These are phyloP conservation scores for Stromatinia cepivora DNA, from an alignment of 2,329 filamentous ascomycete species.

Conservation along the genomic window DNA sequence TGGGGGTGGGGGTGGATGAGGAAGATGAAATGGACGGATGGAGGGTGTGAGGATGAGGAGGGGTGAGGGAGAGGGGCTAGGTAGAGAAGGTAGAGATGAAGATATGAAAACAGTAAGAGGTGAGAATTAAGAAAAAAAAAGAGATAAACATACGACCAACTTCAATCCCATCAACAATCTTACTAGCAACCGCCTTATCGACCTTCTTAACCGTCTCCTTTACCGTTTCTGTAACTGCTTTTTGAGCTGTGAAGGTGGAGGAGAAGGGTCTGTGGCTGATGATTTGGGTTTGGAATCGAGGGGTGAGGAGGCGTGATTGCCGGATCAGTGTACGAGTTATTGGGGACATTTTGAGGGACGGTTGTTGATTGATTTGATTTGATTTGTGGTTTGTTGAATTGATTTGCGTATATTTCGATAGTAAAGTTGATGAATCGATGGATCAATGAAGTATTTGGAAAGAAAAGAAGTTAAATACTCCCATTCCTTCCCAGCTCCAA, in stretches of 20 bases:
- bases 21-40: background rate
- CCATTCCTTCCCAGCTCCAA: no score
- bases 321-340: conserved; percentile 1
- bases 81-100: background rate
- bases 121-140: background rate
- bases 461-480: no score
- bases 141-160: conserved; percentile 50
- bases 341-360: conserved; percentile 8
- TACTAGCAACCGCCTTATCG: conserved; percentile 60
- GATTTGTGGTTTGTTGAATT: background rate
- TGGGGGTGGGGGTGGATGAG: background rate
- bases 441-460: no score
- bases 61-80: background rate
- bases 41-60: conserved; percentile 1
- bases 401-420: no score
- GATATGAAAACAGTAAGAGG: no score
- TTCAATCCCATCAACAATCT: conserved; percentile 62
- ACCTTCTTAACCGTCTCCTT: conserved; percentile 62
- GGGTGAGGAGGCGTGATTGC: background rate
- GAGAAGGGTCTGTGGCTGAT: conserved; percentile 6
- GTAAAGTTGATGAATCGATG: no score
- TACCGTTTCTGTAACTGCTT: conserved; percentile 1
- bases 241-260: background rate
- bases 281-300: background rate
- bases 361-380: background rate